A percentile compares a stretch with the other conserved stretches of the same genome.
Evolutionary conservation across 768 basidiomycete species (phyloP).

Genomic region (Phylloporus rhodoxanthus): DNA sequence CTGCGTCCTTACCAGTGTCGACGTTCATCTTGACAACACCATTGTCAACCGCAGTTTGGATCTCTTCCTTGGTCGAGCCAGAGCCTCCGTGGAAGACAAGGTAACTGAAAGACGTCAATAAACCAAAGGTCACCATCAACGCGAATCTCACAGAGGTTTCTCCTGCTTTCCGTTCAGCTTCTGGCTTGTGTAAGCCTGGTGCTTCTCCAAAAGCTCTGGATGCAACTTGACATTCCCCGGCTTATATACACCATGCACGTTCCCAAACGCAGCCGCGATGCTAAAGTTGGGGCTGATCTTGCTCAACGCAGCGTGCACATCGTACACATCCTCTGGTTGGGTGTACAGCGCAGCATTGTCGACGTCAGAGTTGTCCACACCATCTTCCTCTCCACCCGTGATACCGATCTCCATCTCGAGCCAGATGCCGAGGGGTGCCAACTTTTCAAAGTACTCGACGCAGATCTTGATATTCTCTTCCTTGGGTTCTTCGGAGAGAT

Average conservation of each 20-base stretch:
- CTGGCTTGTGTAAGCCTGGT: slow-evolving; percentile 70
- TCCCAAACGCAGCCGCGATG: slow-evolving; percentile 97
- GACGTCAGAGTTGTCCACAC: slow-evolving; percentile 94
- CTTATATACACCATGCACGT: slow-evolving; percentile 99
- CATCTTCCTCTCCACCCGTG: slow-evolving; percentile 99
- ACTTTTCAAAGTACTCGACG: slow-evolving; percentile 90
- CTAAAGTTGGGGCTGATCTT: slow-evolving; percentile 89
- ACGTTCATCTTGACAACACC: slow-evolving; percentile 99
- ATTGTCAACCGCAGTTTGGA: slow-evolving; percentile 80
- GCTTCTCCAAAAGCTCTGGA: slow-evolving; percentile 87
- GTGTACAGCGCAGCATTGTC: slow-evolving; percentile 96
- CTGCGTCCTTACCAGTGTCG: slow-evolving; percentile 57
- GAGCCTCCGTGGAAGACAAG: slow-evolving; percentile 99
- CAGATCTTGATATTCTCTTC: slow-evolving; percentile 94
- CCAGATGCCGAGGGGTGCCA: slow-evolving; percentile 89
- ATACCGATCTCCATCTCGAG: slow-evolving; percentile 99
- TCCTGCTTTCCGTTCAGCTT: slow-evolving; percentile 57
- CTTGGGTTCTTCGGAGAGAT: slow-evolving; percentile 88
- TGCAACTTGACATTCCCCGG: slow-evolving; percentile 94
- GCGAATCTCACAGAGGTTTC: slow-evolving; percentile 71
- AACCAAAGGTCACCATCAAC: not conserved
- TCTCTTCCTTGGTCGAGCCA: slow-evolving; percentile 94
- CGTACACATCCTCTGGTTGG: slow-evolving; percentile 93
- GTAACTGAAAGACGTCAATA: slow-evolving; percentile 47
- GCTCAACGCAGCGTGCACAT: slow-evolving; percentile 81